Base-by-base conservation (phyloP, 129 eudicot species). In the Oenanthe sinensis region DNA sequence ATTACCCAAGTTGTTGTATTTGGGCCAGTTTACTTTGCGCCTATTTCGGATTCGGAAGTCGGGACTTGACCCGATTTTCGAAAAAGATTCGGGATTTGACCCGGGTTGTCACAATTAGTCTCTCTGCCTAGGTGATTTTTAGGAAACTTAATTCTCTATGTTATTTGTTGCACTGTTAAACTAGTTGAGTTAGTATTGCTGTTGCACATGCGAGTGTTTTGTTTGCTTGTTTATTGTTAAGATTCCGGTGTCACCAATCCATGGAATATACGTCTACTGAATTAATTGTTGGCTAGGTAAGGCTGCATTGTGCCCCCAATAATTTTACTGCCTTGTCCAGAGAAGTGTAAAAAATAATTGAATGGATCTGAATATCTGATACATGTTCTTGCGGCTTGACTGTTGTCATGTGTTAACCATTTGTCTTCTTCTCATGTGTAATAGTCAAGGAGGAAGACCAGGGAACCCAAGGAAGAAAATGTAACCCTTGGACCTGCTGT, bases 391-490 rank as follows among this genome's bases (percentile, higher is more conserved):
- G 24, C 28, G 2, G 30, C 65, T 58, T 22, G 2, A 7, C 22
- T 55, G 30, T 22, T 58, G 65, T n/a, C 28, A 7, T 17, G 6
- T 54, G 26, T 55, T 55, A 6, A 55, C 20, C 28, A 0, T 20
- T 3, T 20, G 65, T 74, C 3, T 30, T 74, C 1, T 13, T 14
- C 14, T 12, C 78, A 17, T 71, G 22, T 40, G 74, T 3, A 30
- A 76, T 15, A 86, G 92, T 86, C 88, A 42, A 88, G 75, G 85
- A 84, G 92, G 76, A 88, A 78, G 83, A 82, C 82, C 37, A 79
- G 92, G 37, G 92, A 86, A 82, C 92, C 89, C 48, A 88, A 86
- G 89, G 90, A 88, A 86, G 92, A 88, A 37, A 88, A 77, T 62
- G 89, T 88, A 22, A 88, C 92, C 40, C 87, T 88, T 36, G 92